phyloP scores from a whole-genome alignment of 177 flowering plant species.

The Vitis hybrid region DNA sequence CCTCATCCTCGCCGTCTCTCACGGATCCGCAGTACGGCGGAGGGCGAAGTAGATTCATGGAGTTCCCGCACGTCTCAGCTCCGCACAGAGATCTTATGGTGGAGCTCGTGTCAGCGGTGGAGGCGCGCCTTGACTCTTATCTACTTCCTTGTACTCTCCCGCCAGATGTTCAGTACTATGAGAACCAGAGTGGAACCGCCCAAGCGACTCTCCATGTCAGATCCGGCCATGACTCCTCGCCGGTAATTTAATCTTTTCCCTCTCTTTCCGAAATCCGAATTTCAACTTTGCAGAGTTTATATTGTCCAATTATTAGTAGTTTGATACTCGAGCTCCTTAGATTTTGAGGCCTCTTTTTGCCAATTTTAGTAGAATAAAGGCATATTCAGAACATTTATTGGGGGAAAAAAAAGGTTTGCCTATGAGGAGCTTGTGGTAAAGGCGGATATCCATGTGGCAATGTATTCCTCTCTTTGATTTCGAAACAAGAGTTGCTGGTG shows the following conservation, averaged over 20 bases:
- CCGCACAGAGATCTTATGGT: constrained; percentile 44
- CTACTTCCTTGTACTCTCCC: constrained; percentile 55
- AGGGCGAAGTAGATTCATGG: constrained; percentile 24
- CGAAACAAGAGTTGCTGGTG: neutral
- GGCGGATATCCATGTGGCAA: neutral
- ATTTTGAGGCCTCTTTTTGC: too few relatives aligned
- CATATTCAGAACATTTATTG: too few relatives aligned
- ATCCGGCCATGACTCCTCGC: constrained; percentile 45
- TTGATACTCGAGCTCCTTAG: too few relatives aligned
- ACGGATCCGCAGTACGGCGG: constrained; percentile 16
- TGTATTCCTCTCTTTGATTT: neutral
- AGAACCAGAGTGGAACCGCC: constrained; percentile 42
- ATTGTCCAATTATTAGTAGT: too few relatives aligned
- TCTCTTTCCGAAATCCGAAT: too few relatives aligned
- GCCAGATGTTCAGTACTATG: constrained; percentile 48
- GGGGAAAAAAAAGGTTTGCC: too few relatives aligned
- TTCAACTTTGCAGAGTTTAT: too few relatives aligned
- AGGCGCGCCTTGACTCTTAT: constrained; percentile 38
- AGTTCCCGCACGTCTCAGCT: constrained; percentile 49
- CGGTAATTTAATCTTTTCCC: constrained; percentile 22
- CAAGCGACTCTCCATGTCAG: constrained; percentile 58
- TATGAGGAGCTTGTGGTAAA: too few relatives aligned
- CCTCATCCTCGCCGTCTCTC: constrained; percentile 3
- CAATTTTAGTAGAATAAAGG: too few relatives aligned
- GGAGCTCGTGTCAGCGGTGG: constrained; percentile 44